phyloP scores from a whole-genome alignment of 306 rosid genomes.

The Gastrolobium villosum region DNA sequence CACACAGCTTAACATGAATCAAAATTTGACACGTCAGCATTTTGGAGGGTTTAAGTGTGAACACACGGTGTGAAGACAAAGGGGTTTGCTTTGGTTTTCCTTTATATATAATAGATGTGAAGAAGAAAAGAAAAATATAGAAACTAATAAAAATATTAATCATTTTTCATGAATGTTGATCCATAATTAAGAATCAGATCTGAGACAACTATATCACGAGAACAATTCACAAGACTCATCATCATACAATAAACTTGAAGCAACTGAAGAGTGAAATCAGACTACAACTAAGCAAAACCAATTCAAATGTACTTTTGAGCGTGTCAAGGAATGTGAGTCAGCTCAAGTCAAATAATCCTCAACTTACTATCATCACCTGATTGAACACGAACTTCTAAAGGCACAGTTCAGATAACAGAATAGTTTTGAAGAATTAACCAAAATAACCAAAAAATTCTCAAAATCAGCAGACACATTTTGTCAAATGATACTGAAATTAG shows the following conservation, averaged over 20 bases:
- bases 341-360: constrained; percentile 41
- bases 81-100: too few species aligned
- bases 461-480: background rate
- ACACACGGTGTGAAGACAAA: too few species aligned
- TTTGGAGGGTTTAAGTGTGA: too few species aligned
- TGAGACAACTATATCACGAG: constrained; percentile 5
- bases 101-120: too few species aligned
- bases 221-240: constrained; percentile 14
- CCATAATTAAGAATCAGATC: background rate
- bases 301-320: constrained; percentile 14
- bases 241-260: constrained; percentile 1
- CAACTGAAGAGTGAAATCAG: background rate
- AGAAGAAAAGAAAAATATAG: background rate
- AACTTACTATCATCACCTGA: constrained; percentile 54
- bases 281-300: background rate
- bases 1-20: too few species aligned
- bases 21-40: too few species aligned
- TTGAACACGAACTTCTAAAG: constrained; percentile 54
- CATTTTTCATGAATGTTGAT: constrained; percentile 1
- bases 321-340: constrained; percentile 10
- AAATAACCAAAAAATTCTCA: background rate
- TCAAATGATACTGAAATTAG: constrained; percentile 2
- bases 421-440: constrained; percentile 31
- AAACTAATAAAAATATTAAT: background rate
- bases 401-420: background rate